A percentile compares a stretch with the other conserved stretches of the same genome.
These are phyloP conservation scores for Leucocoprinus sp. DNA, from an alignment of 768 basidiomycete genomes.

Conservation along the genomic window DNA sequence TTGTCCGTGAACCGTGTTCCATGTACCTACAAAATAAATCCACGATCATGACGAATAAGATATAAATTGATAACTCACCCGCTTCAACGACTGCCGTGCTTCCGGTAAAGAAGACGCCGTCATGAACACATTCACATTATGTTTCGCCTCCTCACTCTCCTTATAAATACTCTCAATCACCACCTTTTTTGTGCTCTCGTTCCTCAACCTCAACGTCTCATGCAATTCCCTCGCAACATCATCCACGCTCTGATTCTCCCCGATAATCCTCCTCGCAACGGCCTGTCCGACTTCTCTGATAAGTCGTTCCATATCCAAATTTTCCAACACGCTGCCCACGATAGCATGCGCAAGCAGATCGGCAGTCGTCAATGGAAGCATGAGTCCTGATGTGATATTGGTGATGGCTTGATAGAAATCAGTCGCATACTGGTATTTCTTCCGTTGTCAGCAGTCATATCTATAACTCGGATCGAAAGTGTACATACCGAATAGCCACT, in stretches of 20 bases:
- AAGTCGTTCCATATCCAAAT: slow-evolving; percentile 95
- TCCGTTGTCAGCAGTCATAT: neutral
- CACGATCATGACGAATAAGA: neutral
- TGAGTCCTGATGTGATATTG: slow-evolving; percentile 87
- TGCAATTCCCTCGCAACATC: slow-evolving; percentile 94
- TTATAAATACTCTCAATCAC: slow-evolving; percentile 95
- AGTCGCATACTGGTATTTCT: slow-evolving; percentile 60
- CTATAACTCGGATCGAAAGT: neutral
- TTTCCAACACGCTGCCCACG: slow-evolving; percentile 93
- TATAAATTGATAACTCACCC: slow-evolving; percentile 46
- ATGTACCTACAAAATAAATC: slow-evolving; percentile 50
- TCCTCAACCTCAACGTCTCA: slow-evolving; percentile 81
- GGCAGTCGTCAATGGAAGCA: slow-evolving; percentile 94
- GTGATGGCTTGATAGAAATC: slow-evolving; percentile 95
- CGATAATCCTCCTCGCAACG: slow-evolving; percentile 85
- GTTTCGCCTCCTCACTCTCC: slow-evolving; percentile 78
- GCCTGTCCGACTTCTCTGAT: slow-evolving; percentile 92
- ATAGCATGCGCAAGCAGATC: slow-evolving; percentile 93
- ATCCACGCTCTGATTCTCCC: slow-evolving; percentile 92
- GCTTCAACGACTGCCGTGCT: slow-evolving; percentile 70
- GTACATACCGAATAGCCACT: slow-evolving; percentile 78
- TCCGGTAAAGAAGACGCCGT: slow-evolving; percentile 61
- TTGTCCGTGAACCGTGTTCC: slow-evolving; percentile 98
- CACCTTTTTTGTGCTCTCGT: slow-evolving; percentile 96
- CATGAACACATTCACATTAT: slow-evolving; percentile 85